A percentile compares a stretch with the other conserved stretches of the same genome.
phyloP scores from a whole-genome alignment of 768 basidiomycete genomes.

The Termitomyces sp. region DNA sequence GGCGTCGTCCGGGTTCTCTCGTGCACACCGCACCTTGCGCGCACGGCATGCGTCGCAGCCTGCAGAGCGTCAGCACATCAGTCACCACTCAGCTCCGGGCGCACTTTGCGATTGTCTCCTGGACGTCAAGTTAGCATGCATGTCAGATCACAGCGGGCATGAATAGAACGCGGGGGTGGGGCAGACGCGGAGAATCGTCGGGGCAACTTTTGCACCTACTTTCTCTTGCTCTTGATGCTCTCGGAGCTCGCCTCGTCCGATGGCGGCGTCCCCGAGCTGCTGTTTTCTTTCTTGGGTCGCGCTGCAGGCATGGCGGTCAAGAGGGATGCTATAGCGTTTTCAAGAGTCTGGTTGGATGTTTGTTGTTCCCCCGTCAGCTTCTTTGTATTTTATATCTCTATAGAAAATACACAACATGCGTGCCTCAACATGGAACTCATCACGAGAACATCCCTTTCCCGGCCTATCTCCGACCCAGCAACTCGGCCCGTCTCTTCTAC shows the following conservation, averaged over 20 bases:
- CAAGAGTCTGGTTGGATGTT: conserved; percentile 30
- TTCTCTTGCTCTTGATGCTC: conserved; percentile 76
- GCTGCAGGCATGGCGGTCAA: conserved; percentile 54
- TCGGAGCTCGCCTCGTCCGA: conserved; percentile 68
- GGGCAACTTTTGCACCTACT: conserved; percentile 52
- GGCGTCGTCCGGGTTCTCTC: conserved; percentile 74
- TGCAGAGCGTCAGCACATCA: conserved; percentile 23
- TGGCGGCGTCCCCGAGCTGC: conserved; percentile 56
- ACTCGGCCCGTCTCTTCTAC: conserved; percentile 25
- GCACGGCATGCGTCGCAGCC: conserved; percentile 87
- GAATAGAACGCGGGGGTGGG: conserved; percentile 41
- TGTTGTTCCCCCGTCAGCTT: conserved; percentile 41
- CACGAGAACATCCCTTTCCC: conserved; percentile 39
- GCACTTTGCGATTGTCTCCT: conserved; percentile 86
- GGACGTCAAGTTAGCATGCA: conserved; percentile 31
- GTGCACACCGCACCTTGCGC: conserved; percentile 81
- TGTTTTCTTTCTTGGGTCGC: conserved; percentile 60
- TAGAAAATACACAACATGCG: conserved; percentile 23
- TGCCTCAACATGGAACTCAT: conserved; percentile 31
- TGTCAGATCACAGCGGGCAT: conserved; percentile 24
- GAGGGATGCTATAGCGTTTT: conserved; percentile 24
- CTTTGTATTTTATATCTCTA: conserved; percentile 38
- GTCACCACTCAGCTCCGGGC: not conserved
- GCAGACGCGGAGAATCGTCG: conserved; percentile 53
- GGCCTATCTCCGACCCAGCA: conserved; percentile 43